Percentiles rank a stretch among this genome's conserved stretches.
phyloP scores from a whole-genome alignment of 2,329 filamentous ascomycete species.

The Cordyceps militaris region DNA sequence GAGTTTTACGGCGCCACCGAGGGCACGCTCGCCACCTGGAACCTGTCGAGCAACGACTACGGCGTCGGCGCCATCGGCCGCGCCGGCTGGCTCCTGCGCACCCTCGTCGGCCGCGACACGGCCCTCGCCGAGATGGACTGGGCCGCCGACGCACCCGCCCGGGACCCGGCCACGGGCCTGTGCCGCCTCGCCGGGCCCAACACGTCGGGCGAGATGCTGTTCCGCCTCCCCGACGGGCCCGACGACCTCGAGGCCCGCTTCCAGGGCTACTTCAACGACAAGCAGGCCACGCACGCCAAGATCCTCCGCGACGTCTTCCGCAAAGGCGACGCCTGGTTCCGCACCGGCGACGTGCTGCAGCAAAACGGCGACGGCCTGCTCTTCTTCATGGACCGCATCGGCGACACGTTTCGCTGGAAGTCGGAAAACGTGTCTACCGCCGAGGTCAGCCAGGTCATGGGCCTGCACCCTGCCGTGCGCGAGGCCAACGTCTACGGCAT shows the following conservation, averaged over 20 bases:
- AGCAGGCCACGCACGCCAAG: constrained; percentile 63
- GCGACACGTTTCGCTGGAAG: constrained; percentile 76
- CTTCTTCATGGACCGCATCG: constrained; percentile 76
- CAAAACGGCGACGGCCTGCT: constrained; percentile 62
- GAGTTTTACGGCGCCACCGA: constrained; percentile 82
- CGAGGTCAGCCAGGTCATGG: constrained; percentile 70
- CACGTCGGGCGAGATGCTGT: constrained; percentile 69
- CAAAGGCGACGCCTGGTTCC: constrained; percentile 75
- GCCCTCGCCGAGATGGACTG: constrained; percentile 66
- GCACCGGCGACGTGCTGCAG: constrained; percentile 73
- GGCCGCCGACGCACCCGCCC: constrained; percentile 59
- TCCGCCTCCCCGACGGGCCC: constrained; percentile 50
- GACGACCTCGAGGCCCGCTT: constrained; percentile 63
- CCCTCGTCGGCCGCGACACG: constrained; percentile 43
- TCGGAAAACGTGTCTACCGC: constrained; percentile 76
- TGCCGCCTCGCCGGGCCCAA: constrained; percentile 52
- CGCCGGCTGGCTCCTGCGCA: constrained; percentile 53
- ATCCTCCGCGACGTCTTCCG: constrained; percentile 65
- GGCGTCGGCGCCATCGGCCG: constrained; percentile 69
- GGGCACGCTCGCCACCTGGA: constrained; percentile 63
- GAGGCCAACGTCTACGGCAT: constrained; percentile 89
- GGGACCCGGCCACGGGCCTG: constrained; percentile 62
- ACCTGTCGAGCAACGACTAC: constrained; percentile 66
- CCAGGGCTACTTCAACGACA: constrained; percentile 76
- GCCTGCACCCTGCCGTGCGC: constrained; percentile 55